phyloP scores from a whole-genome alignment of 1,284 basidiomycete species.

The Ustilago bromivora region DNA sequence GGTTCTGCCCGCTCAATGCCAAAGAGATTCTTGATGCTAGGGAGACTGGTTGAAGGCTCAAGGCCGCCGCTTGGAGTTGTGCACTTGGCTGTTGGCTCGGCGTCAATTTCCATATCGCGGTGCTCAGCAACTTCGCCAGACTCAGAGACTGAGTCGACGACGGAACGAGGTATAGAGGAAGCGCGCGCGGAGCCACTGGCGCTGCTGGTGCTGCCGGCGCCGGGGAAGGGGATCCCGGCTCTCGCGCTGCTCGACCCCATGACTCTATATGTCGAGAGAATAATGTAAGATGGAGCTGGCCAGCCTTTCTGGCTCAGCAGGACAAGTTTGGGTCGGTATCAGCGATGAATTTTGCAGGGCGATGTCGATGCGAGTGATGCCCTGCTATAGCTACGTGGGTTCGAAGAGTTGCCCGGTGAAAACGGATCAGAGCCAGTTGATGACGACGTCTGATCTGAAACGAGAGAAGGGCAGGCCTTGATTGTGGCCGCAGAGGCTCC shows the following conservation, averaged over 20 bases:
- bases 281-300: conserved; percentile 37
- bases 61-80: conserved; percentile 7
- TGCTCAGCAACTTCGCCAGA: conserved; percentile 19
- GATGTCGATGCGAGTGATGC: neutral
- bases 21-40: conserved; percentile 52
- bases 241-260: conserved; percentile 47
- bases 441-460: neutral
- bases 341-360: neutral
- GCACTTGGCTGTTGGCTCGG: conserved; percentile 25
- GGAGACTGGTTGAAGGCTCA: conserved; percentile 39
- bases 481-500: neutral
- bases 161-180: conserved; percentile 34
- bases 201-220: conserved; percentile 28
- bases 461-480: neutral
- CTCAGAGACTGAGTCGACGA: conserved; percentile 27
- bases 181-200: conserved; percentile 20
- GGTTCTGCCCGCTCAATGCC: conserved; percentile 45
- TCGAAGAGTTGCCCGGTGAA: neutral
- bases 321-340: neutral
- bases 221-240: conserved; percentile 47
- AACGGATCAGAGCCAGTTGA: neutral
- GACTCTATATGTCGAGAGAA: conserved; percentile 33
- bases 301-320: conserved; percentile 42
- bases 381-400: neutral
- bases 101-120: conserved; percentile 46